phyloP scores from a whole-genome alignment of 257 asterid genomes.

The Ilex asprella region DNA sequence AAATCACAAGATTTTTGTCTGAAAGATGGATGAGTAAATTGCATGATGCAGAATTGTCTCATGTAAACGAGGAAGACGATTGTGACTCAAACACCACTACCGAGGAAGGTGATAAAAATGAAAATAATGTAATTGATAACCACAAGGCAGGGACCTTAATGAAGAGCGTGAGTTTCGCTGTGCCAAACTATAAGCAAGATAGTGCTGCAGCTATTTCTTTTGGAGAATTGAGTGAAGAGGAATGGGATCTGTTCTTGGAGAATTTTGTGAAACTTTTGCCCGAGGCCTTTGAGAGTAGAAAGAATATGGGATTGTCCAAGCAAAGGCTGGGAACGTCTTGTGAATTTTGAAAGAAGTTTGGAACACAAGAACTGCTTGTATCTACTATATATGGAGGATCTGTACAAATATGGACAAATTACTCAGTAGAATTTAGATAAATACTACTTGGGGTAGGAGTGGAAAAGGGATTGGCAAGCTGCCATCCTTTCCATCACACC shows the following conservation, averaged over 20 bases:
- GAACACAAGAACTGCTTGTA: slow-evolving; percentile 8
- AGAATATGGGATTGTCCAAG: slow-evolving; percentile 60
- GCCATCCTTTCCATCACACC: slow-evolving; percentile 46
- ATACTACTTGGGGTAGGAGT: not conserved
- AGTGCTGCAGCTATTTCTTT: slow-evolving; percentile 47
- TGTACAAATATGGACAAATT: slow-evolving; percentile 12
- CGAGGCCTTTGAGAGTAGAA: slow-evolving; percentile 59
- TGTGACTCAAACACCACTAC: slow-evolving; percentile 5
- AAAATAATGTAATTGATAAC: slow-evolving; percentile 9
- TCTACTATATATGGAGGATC: slow-evolving; percentile 10
- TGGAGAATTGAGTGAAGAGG: slow-evolving; percentile 58
- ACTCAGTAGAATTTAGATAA: too few relatives aligned
- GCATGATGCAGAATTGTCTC: slow-evolving; percentile 17
- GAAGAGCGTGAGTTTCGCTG: slow-evolving; percentile 70
- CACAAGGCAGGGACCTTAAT: slow-evolving; percentile 30
- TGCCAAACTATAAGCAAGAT: slow-evolving; percentile 39
- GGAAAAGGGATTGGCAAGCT: slow-evolving; percentile 40
- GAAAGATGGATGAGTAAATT: slow-evolving; percentile 23
- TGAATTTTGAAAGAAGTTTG: slow-evolving; percentile 46
- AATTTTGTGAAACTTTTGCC: slow-evolving; percentile 51
- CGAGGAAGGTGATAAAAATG: slow-evolving; percentile 14
- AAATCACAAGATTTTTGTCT: slow-evolving; percentile 44
- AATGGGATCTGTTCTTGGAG: slow-evolving; percentile 62
- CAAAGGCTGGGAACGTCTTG: slow-evolving; percentile 83
- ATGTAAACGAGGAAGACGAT: slow-evolving; percentile 14